Evolutionary conservation across 2,329 filamentous ascomycete species (phyloP).

Genomic region (Dothideomycetes sp.): DNA sequence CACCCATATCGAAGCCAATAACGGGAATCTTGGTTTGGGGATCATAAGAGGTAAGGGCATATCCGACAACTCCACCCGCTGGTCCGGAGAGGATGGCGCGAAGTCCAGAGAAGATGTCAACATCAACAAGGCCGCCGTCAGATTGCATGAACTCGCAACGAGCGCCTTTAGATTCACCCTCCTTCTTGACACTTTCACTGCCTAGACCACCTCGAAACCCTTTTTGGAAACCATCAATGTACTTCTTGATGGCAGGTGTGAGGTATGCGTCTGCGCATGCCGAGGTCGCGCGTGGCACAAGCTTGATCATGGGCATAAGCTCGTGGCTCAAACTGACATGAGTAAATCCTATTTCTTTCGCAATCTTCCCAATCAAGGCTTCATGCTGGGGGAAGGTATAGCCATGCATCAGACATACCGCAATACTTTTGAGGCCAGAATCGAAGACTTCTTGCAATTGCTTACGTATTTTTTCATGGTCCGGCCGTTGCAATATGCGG

Average conservation of each 20-base stretch:
- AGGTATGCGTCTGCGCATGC: slow-evolving; percentile 73
- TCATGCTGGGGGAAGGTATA: slow-evolving; percentile 89
- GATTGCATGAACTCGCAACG: slow-evolving; percentile 95
- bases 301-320: slow-evolving; percentile 81
- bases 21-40: slow-evolving; percentile 70
- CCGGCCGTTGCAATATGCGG: slow-evolving; percentile 54
- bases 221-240: slow-evolving; percentile 64
- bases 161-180: slow-evolving; percentile 55
- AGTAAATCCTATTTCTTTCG: slow-evolving; percentile 67
- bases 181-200: slow-evolving; percentile 58
- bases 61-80: slow-evolving; percentile 87
- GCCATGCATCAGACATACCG: slow-evolving; percentile 83
- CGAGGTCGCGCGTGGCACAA: slow-evolving; percentile 64
- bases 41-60: slow-evolving; percentile 85
- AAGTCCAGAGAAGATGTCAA: slow-evolving; percentile 72
- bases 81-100: slow-evolving; percentile 81
- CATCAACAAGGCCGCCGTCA: slow-evolving; percentile 59
- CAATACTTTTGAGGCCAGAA: slow-evolving; percentile 66
- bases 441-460: slow-evolving; percentile 59
- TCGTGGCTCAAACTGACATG: slow-evolving; percentile 75
- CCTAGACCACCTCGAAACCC: slow-evolving; percentile 76
- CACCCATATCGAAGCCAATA: slow-evolving; percentile 94
- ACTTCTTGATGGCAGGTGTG: slow-evolving; percentile 68
- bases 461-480: slow-evolving; percentile 42
- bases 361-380: slow-evolving; percentile 62